These are phyloP conservation scores for Teunomyces barrocoloradensis DNA, from an alignment of 805 yeast species.

Conservation along the genomic window DNA sequence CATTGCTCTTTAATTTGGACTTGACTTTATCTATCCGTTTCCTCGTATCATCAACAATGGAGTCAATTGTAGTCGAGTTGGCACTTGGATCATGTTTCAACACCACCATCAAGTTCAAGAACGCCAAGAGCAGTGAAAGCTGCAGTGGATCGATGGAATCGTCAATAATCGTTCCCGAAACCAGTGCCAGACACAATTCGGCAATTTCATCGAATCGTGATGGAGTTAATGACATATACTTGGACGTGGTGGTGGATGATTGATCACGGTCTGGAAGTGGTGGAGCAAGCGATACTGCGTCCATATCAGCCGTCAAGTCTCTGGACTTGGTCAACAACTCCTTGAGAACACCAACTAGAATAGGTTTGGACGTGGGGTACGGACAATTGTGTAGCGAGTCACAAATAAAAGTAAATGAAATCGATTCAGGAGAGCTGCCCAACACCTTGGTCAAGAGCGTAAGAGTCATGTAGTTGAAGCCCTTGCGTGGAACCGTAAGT, in stretches of 20 bases:
- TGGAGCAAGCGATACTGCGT: conserved; percentile 9
- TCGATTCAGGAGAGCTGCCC: conserved; percentile 53
- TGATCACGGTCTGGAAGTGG: conserved; percentile 17
- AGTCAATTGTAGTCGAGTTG: conserved; percentile 13
- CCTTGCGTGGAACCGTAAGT: conserved; percentile 11
- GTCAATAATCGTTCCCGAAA: conserved; percentile 10
- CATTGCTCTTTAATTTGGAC: conserved; percentile 12
- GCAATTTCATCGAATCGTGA: conserved; percentile 44
- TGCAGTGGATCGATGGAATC: conserved; percentile 20
- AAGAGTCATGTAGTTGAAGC: conserved; percentile 44
- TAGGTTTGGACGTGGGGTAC: conserved; percentile 55
- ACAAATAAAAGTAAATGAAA: conserved; percentile 56
- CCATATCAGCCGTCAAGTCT: not conserved
- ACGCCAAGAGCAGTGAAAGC: conserved; percentile 50
- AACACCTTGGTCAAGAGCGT: conserved; percentile 66
- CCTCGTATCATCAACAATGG: conserved; percentile 14
- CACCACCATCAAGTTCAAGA: conserved; percentile 51
- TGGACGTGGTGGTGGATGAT: conserved; percentile 20
- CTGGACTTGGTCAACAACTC: conserved; percentile 50
- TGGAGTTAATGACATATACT: conserved; percentile 43
- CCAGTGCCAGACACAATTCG: conserved; percentile 30
- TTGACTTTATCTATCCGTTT: conserved; percentile 16
- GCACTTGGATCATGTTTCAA: conserved; percentile 21
- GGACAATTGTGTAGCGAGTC: conserved; percentile 71
- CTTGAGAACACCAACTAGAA: conserved; percentile 65